Evolutionary conservation across 768 basidiomycete species (phyloP).

Genomic region (Cytidiella melzeri): DNA sequence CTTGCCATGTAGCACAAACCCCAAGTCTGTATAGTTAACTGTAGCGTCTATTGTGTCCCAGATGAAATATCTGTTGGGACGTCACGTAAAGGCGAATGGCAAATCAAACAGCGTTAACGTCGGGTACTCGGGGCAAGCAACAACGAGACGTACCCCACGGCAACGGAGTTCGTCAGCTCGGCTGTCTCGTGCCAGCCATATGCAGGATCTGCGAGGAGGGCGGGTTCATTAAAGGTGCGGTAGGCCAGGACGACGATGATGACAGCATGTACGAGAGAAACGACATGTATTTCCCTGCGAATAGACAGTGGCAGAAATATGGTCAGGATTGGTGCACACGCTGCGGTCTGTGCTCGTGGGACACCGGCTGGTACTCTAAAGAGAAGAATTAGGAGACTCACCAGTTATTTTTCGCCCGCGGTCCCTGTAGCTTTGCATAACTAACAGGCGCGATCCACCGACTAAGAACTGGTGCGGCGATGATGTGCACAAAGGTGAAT

Average conservation of each 20-base stretch:
- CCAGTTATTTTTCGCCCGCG: constrained; percentile 55
- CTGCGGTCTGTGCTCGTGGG: no score
- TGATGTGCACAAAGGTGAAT: constrained; percentile 54
- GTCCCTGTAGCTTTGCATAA: constrained; percentile 40
- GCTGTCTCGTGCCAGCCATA: constrained; percentile 67
- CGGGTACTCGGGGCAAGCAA: background rate
- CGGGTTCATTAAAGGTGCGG: constrained; percentile 42
- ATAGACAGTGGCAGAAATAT: no score
- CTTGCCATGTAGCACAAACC: constrained; percentile 72
- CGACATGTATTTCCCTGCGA: constrained; percentile 59
- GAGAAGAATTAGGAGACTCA: constrained; percentile 25
- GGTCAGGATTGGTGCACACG: no score
- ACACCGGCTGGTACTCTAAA: no score
- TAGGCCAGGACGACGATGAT: constrained; percentile 60
- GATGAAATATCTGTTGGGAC: constrained; percentile 67
- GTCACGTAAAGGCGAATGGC: background rate
- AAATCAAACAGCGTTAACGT: no score
- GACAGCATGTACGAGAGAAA: constrained; percentile 69
- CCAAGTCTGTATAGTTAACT: constrained; percentile 60
- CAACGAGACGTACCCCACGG: constrained; percentile 49
- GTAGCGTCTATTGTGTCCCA: constrained; percentile 79
- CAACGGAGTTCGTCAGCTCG: constrained; percentile 59
- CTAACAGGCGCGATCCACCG: constrained; percentile 39
- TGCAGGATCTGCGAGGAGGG: constrained; percentile 52
- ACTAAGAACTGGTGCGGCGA: constrained; percentile 51